phyloP scores from a whole-genome alignment of 2,329 filamentous ascomycete genomes.

The Aspergillus ruber region DNA sequence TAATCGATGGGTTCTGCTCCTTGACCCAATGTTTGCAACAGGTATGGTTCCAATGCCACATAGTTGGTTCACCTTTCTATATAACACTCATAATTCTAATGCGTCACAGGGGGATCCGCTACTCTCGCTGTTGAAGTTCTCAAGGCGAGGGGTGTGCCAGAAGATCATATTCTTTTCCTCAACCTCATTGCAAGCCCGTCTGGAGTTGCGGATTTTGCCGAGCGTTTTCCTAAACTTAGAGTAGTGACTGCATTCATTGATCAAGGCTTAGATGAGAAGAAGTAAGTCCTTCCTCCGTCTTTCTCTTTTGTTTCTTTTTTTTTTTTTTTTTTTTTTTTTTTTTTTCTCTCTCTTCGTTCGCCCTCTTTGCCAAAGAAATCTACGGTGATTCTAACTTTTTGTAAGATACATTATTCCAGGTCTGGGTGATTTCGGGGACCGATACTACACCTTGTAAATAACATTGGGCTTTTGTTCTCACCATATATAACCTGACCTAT shows the following conservation, averaged over 20 bases:
- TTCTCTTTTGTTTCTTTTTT: not conserved
- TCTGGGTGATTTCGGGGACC: slow-evolving; percentile 89
- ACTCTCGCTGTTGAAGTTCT: slow-evolving; percentile 96
- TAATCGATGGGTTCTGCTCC: slow-evolving; percentile 81
- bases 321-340: not conserved
- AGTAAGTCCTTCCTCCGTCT: slow-evolving; percentile 55
- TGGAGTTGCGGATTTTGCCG: slow-evolving; percentile 80
- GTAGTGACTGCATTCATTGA: slow-evolving; percentile 96
- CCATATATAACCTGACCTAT: too few relatives aligned
- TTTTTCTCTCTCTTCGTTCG: too few relatives aligned
- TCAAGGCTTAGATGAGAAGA: slow-evolving; percentile 93
- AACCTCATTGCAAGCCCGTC: slow-evolving; percentile 97
- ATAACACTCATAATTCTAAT: slow-evolving; percentile 3
- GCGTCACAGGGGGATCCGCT: slow-evolving; percentile 72
- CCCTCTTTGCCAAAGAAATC: not conserved
- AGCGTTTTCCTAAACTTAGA: slow-evolving; percentile 79
- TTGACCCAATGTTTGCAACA: slow-evolving; percentile 99
- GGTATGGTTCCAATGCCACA: slow-evolving; percentile 45
- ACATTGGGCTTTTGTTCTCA: not conserved
- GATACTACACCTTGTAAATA: slow-evolving; percentile 80
- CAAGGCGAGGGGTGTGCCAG: slow-evolving; percentile 81
- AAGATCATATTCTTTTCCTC: slow-evolving; percentile 90
- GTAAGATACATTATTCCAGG: slow-evolving; percentile 88
- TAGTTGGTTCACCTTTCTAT: too few relatives aligned
- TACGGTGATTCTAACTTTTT: slow-evolving; percentile 9